Evolutionary conservation across 352 stramenopile genomes (phyloP).

Genomic region (Globisporangium solare): DNA sequence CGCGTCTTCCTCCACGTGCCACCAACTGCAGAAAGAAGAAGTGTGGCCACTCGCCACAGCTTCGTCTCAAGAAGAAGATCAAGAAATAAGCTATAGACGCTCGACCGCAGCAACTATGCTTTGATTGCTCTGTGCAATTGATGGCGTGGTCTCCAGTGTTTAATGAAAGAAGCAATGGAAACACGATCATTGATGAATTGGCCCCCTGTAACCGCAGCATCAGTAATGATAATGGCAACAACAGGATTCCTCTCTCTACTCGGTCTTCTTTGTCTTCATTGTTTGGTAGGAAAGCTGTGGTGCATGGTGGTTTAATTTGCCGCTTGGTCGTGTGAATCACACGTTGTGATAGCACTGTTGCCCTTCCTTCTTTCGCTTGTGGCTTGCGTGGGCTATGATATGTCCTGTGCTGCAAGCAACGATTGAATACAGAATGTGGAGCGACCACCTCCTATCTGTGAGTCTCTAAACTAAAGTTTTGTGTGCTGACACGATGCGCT

Average conservation of each 20-base stretch:
- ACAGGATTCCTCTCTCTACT: constrained; percentile 2
- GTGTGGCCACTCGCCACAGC: constrained; percentile 99
- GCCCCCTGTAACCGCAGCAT: constrained; percentile 1
- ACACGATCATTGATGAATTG: constrained; percentile 10
- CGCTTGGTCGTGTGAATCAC: too few relatives aligned
- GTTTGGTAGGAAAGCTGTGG: too few relatives aligned
- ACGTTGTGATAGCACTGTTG: too few relatives aligned
- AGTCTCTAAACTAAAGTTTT: too few relatives aligned
- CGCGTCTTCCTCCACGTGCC: constrained; percentile 97
- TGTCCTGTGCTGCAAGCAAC: too few relatives aligned
- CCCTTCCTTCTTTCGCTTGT: too few relatives aligned
- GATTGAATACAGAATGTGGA: too few relatives aligned
- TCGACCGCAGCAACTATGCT: constrained; percentile 58
- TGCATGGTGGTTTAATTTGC: too few relatives aligned
- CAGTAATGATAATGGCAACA: constrained; percentile 1
- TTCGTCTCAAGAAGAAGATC: constrained; percentile 99
- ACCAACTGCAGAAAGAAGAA: constrained; percentile 99
- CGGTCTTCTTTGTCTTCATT: background rate
- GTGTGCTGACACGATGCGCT: too few relatives aligned
- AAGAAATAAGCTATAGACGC: constrained; percentile 50
- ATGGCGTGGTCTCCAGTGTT: constrained; percentile 1
- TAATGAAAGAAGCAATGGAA: constrained; percentile 15
- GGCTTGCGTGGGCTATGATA: too few relatives aligned
- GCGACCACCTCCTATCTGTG: too few relatives aligned
- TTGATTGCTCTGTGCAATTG: constrained; percentile 5